Evolutionary conservation across 176 grass and related monocot species (phyloP), one percentile per base, ranked within the genome.

Genomic region (Oryza officinalis): DNA sequence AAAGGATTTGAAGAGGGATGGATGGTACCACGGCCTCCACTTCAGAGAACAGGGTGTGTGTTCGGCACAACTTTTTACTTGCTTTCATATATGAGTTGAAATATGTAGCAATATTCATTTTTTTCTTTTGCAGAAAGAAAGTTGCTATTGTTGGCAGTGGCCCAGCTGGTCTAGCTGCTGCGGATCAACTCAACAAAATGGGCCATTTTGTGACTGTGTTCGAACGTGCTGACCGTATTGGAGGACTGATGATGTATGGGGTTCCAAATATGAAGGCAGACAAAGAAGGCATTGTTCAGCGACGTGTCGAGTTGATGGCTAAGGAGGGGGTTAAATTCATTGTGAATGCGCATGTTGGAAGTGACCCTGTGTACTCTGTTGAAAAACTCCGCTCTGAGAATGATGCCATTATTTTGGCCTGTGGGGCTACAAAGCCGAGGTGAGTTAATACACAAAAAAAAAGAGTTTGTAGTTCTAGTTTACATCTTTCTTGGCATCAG

Each of bases 241-340:
- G 91, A 18, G 91, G 91, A 13, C 65, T 93, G 49, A 90, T 93
- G 91, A 85, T 90, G 88, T 93, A 93, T 80, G 91, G 91, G 7
- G 88, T 93, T 63, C 91, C 91, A 44, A 90, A 93, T 59, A 90
- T 93, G 88, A 93, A 93, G 33, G 45, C 88, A 47, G 88, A 93
- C 63, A 93, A 93, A 83, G 12, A 5, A 54, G 71, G 32, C 14
- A 45, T 93, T 37, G 74, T 93, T 83, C 52, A 90, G 22, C 91
- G 91, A 13, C 88, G 91, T 72, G 82, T 93, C 32, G 35, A 93
- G 61, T 74, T 90, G 25, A 93, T 93, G 91, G 5, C 32, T 5
- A 49, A 83, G 44, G 91, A 93, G 70, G 88, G 91, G 35, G 4
- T 90, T n/a, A 63, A 13, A 65, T 93, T 90, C 26, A 35, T 90